Percentiles rank a stretch among this genome's conserved stretches.
These are phyloP conservation scores for Aspergillus hancockii DNA, from an alignment of 495 filamentous ascomycete species.

Conservation along the genomic window DNA sequence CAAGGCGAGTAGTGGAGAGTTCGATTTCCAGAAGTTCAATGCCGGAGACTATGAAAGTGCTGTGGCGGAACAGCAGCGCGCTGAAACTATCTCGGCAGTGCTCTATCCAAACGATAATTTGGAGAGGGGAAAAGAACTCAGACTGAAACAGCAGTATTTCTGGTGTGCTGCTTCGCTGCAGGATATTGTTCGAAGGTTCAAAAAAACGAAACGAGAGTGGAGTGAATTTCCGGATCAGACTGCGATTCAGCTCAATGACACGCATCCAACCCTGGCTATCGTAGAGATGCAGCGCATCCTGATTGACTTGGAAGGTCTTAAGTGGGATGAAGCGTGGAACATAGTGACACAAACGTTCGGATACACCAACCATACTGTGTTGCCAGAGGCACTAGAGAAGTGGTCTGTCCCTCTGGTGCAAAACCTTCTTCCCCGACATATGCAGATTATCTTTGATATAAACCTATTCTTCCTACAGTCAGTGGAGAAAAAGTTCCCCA, in stretches of 20 bases:
- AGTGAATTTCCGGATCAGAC: constrained; percentile 90
- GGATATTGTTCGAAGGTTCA: constrained; percentile 96
- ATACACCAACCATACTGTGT: constrained; percentile 97
- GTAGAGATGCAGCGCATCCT: constrained; percentile 93
- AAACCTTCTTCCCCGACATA: constrained; percentile 87
- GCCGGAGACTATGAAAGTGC: constrained; percentile 96
- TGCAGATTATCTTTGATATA: constrained; percentile 98
- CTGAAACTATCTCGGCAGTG: constrained; percentile 97
- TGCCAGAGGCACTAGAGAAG: constrained; percentile 96
- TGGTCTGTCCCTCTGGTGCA: constrained; percentile 95
- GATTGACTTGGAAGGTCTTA: constrained; percentile 82
- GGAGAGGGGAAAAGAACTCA: constrained; percentile 93
- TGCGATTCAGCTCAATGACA: constrained; percentile 97
- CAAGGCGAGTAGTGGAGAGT: constrained; percentile 94
- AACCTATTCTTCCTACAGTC: constrained; percentile 89
- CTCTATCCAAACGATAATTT: constrained; percentile 98
- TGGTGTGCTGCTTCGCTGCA: constrained; percentile 97
- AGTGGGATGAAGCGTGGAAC: constrained; percentile 92
- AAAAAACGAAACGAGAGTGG: constrained; percentile 92
- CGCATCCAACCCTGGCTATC: constrained; percentile 93
- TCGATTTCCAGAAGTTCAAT: constrained; percentile 99
- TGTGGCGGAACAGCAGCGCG: constrained; percentile 91
- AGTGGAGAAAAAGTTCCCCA: constrained; percentile 87
- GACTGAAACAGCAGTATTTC: constrained; percentile 99
- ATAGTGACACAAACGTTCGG: constrained; percentile 80